A percentile compares a stretch with the other conserved stretches of the same genome.
Conservation (phyloP, 495 filamentous ascomycete species). For the Schizothecium vesticola region DNA sequence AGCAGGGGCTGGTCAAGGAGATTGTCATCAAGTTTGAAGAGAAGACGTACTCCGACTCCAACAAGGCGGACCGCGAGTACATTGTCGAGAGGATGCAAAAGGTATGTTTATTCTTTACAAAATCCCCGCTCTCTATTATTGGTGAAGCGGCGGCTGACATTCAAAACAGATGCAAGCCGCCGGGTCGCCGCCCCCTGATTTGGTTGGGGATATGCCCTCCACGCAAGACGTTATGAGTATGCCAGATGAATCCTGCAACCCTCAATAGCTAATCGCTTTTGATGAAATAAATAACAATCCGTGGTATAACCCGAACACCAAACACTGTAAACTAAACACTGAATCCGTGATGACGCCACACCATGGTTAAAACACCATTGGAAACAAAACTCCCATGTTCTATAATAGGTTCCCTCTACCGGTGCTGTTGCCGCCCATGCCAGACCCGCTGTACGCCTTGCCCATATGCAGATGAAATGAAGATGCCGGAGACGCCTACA, state of each 20-base stretch:
- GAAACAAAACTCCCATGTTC: not conserved
- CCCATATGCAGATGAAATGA: not conserved
- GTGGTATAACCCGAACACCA: not conserved
- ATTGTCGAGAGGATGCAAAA: constrained; percentile 97
- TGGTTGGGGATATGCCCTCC: constrained; percentile 82
- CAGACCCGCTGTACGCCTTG: not conserved
- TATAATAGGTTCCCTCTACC: not conserved
- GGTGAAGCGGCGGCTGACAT: constrained; percentile 13
- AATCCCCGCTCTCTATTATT: not conserved
- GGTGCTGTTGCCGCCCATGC: not conserved
- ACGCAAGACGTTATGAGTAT: constrained; percentile 66
- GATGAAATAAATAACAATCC: not conserved
- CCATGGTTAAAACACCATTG: not conserved
- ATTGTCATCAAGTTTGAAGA: constrained; percentile 88
- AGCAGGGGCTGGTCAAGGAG: constrained; percentile 74
- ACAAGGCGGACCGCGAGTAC: constrained; percentile 77
- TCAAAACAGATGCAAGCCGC: constrained; percentile 80
- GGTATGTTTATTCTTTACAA: constrained; percentile 48
- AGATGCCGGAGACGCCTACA: constrained; percentile 1
- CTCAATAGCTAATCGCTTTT: constrained; percentile 48
- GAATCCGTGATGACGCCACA: not conserved
- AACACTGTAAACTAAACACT: not conserved
- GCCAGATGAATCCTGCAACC: constrained; percentile 65
- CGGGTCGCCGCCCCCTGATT: constrained; percentile 81
- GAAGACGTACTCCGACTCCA: constrained; percentile 69